Percentiles rank a stretch among this genome's conserved stretches.
Evolutionary conservation across 768 basidiomycete genomes (phyloP).

Genomic region (Kwoniella sp.): DNA sequence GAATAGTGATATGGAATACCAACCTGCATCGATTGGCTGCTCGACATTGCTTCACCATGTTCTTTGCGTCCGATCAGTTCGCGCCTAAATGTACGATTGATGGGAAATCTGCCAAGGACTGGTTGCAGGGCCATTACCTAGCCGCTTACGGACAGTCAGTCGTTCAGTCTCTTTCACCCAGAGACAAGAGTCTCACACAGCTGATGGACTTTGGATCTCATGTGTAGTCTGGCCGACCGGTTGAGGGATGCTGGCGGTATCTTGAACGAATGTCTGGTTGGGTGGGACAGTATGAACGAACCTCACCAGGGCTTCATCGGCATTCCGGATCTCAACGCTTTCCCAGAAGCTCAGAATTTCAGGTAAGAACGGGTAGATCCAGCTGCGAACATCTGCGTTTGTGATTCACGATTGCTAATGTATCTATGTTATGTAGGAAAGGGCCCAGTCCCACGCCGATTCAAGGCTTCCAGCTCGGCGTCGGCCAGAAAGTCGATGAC

Average conservation of each 20-base stretch:
- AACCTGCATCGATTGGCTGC: constrained; percentile 87
- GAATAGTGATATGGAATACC: constrained; percentile 90
- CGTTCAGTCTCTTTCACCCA: not conserved
- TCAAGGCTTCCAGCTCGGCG: constrained; percentile 80
- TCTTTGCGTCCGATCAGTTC: constrained; percentile 86
- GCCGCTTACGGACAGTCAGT: constrained; percentile 67
- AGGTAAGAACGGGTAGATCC: constrained; percentile 24
- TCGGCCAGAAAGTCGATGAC: constrained; percentile 74
- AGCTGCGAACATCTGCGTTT: not conserved
- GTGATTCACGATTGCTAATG: not conserved
- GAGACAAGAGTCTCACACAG: not conserved
- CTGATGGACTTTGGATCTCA: constrained; percentile 17
- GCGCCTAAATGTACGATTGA: constrained; percentile 91
- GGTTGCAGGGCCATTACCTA: constrained; percentile 74
- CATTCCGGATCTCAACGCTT: constrained; percentile 68
- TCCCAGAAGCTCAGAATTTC: constrained; percentile 67
- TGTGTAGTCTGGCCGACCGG: constrained; percentile 65
- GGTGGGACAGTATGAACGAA: constrained; percentile 97
- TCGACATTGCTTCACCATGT: constrained; percentile 90
- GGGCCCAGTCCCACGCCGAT: constrained; percentile 84
- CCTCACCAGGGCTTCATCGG: constrained; percentile 81
- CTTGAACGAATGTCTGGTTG: constrained; percentile 83
- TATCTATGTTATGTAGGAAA: constrained; percentile 64
- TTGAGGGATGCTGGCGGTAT: constrained; percentile 74
- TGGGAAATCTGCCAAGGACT: constrained; percentile 88